Base-by-base conservation (phyloP, 345 rosid species). In the Brassica incana region DNA sequence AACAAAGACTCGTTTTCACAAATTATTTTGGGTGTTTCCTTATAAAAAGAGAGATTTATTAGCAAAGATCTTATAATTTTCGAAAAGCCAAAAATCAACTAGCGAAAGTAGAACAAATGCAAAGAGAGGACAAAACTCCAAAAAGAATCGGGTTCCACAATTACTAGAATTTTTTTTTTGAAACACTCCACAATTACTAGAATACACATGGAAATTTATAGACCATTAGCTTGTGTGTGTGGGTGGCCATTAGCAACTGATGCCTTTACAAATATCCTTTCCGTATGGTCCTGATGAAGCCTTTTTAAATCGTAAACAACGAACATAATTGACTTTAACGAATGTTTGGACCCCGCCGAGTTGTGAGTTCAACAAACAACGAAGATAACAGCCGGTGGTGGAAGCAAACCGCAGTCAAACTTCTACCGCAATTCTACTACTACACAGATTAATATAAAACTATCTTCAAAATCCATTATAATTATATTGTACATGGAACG, bases 401-500 rank as follows among this genome's bases (percentile, higher is more conserved):
- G 45, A 71, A 6, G 43, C 65, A 54, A 38, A 72, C 8, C 20
- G 1, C 75, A 23, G 30, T 62, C 61, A 61, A 4, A 48, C 9
- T 7, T 32, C 23, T 52, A 33, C 32, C 38, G 70, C 70, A 5
- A 9, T 4, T 66, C 30, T 66, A 27, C 3, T 27, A 27, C 30
- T n/a, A 11, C 11, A 15, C 56, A n/a, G 0, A 18, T 10, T 3
- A 8, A 45, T 58, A 35, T 8, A 66, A 33, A 16, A 32, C 23
- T 30, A 10, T 61, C 29, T 43, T 43, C n/a, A 40, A 3, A 43
- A 43, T 10, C n/a, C 52, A 11, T 2, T 43, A 36, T 10, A 61
- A 73, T 36, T 36, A n/a, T n/a, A 23, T 36, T 20, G 58, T 5
- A 50, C 2, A 93, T 32, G 94, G 95, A 18, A 86, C 87, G 1